Conservation (phyloP, 2,329 filamentous ascomycete genomes). For the Calonectria crousiana region DNA sequence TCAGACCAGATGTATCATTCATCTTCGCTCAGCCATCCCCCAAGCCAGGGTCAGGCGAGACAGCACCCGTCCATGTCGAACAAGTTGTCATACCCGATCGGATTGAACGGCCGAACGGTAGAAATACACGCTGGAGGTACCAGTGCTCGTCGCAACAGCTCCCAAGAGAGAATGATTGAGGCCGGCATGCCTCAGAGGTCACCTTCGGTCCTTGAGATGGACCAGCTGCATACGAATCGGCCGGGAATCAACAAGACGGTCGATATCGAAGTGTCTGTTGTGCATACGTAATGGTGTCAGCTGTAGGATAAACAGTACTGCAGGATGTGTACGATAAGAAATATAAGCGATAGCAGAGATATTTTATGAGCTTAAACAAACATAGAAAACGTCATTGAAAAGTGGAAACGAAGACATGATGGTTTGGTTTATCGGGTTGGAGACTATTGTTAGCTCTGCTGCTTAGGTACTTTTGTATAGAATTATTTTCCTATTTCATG, state of each 20-base stretch:
- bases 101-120: conserved; percentile 39
- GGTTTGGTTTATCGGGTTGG: too few species aligned
- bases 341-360: not conserved
- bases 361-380: not conserved
- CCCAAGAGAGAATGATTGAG: conserved; percentile 40
- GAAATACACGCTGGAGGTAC: conserved; percentile 36
- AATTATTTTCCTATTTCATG: not conserved
- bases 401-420: not conserved
- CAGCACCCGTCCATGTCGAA: conserved; percentile 26
- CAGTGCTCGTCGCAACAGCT: conserved; percentile 27
- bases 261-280: conserved; percentile 17
- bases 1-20: conserved; percentile 41
- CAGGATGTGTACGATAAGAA: not conserved
- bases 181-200: conserved; percentile 28
- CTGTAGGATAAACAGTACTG: not conserved
- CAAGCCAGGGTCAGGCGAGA: conserved; percentile 22
- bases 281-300: not conserved
- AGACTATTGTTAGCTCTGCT: not conserved
- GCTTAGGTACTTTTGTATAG: not conserved
- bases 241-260: conserved; percentile 42
- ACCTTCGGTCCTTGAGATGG: conserved; percentile 40
- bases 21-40: conserved; percentile 28
- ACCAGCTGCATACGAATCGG: conserved; percentile 38
- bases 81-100: conserved; percentile 31
- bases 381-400: not conserved